Evolutionary conservation across 345 rosid genomes (phyloP), one percentile per base, ranked within the genome.

Genomic region (Syzygium aqueum): DNA sequence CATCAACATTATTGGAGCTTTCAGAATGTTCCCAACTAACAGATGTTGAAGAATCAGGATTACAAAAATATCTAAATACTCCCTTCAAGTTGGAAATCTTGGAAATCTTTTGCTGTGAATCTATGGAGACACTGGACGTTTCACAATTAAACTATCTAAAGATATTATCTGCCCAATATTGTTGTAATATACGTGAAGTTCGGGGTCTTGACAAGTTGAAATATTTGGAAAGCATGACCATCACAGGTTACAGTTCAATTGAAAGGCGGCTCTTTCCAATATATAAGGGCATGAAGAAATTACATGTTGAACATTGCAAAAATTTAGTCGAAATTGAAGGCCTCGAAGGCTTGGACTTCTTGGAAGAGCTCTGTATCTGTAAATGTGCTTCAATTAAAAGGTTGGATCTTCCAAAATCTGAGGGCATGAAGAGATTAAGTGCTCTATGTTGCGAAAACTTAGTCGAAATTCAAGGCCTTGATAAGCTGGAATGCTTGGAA

Each of bases 81-180:
- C 73, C 73, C 37, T 63, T 14, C 37, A 12, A 63, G n/a, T 63
- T 63, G 33, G 73, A 61, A n/a, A 12, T 63, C 33, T 15, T n/a
- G 19, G 9, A 63, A 15, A 3, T 63, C 2, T 6, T 2, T 5
- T 14, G 6, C 0, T n/a, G 37, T 2, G 0, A 63, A 6, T 14
- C 14, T 14, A 6, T n/a, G 0, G 33, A n/a, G 1, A 63, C 19
- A n/a, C 37, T 63, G 0, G 37, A 63, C 0, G 5, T 63, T 63
- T 63, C 73, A n/a, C 73, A 12, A 63, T 63, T 28, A 3, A 63
- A 28, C 2, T 9, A 0, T 63, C 10, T 63, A 0, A 0, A 27
- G 37, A 28, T 3, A 2, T 28, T 63, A 63, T 14, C 8, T 13
- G 21, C 33, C 19, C 4, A 3, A 4, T 3, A 8, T 28, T 63